Evolutionary conservation across 1,139 yeast species (phyloP), one percentile per base, ranked within the genome.

Genomic region (Yamadazyma triangularis): DNA sequence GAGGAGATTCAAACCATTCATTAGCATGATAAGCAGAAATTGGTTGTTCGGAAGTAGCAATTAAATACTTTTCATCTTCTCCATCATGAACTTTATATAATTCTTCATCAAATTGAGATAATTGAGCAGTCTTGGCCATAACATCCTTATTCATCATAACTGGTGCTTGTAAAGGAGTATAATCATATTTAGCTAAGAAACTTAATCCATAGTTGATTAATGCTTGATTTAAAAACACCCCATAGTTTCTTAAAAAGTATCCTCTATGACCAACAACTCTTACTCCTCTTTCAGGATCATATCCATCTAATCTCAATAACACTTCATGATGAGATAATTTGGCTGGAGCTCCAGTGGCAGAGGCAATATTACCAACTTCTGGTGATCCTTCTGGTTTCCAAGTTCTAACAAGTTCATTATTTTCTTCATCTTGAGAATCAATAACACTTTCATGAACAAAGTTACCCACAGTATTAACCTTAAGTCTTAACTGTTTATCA

Each of bases 61-160:
- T 87, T 60, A 91, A 75, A 59, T 91, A 91, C 70, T 91, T 91
- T 66, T 91, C 98, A 53, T 91, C 98, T 30, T 83, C 88, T 26
- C 99, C 99, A 54, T 91, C 99, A 38, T 85, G 69, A 35, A 93
- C 97, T 67, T 91, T 91, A 70, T 91, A 91, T 51, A 91, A 74
- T 64, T 91, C 98, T 70, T 91, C 98, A 59, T 91, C 99, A 51
- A 93, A 91, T 58, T 93, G 93, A 22, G 96, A 88, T 58, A 91
- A 78, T 68, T 91, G 98, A 4, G 98, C 99, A 42, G 99, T 91
- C 67, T 87, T 89, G 47, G 98, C 97, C 99, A 91, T 91, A 37
- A 87, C 95, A 36, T 91, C 98, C 70, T 91, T 91, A 77, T 93
- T 93, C 96, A 93, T 88, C 98, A 91, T 89, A 30, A 91, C 96